Percentiles rank a stretch among this genome's conserved stretches.
These are phyloP conservation scores for Botrytis deweyae DNA, from an alignment of 2,329 filamentous ascomycete species.

Conservation along the genomic window DNA sequence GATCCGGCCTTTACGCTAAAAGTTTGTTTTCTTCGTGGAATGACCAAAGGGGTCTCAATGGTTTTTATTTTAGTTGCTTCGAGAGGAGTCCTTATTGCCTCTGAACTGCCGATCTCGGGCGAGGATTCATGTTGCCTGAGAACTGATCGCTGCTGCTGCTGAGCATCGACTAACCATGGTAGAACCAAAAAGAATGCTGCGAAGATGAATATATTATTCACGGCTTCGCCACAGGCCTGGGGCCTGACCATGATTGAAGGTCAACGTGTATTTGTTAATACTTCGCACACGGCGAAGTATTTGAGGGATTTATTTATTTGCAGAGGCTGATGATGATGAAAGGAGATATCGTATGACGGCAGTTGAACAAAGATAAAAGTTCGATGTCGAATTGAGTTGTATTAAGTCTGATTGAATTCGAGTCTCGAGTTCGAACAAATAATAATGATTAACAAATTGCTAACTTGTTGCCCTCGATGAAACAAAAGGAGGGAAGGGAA, in stretches of 20 bases:
- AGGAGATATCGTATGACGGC: slow-evolving; percentile 16
- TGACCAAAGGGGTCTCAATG: slow-evolving; percentile 37
- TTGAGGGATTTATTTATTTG: slow-evolving; percentile 26
- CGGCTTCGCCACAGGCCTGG: slow-evolving; percentile 56
- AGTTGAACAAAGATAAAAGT: slow-evolving; percentile 4
- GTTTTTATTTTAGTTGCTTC: slow-evolving; percentile 36
- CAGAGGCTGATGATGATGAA: neutral
- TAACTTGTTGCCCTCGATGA: neutral
- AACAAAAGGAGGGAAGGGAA: slow-evolving; percentile 2
- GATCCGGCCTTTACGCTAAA: slow-evolving; percentile 35
- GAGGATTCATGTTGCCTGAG: slow-evolving; percentile 36
- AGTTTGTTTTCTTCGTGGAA: slow-evolving; percentile 37
- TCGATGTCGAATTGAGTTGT: neutral
- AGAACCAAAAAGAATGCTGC: slow-evolving; percentile 59
- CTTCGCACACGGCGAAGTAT: slow-evolving; percentile 33
- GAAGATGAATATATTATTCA: slow-evolving; percentile 49
- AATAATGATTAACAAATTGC: neutral
- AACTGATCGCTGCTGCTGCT: slow-evolving; percentile 56
- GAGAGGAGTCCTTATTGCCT: slow-evolving; percentile 31
- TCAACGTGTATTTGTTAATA: slow-evolving; percentile 29
- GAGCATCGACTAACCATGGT: slow-evolving; percentile 61
- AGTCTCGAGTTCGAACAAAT: neutral
- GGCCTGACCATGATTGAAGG: slow-evolving; percentile 43
- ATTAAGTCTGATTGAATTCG: neutral
- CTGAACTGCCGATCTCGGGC: slow-evolving; percentile 35